phyloP scores from a whole-genome alignment of 129 eudicot genomes.

The Chrysanthemum seticuspe region DNA sequence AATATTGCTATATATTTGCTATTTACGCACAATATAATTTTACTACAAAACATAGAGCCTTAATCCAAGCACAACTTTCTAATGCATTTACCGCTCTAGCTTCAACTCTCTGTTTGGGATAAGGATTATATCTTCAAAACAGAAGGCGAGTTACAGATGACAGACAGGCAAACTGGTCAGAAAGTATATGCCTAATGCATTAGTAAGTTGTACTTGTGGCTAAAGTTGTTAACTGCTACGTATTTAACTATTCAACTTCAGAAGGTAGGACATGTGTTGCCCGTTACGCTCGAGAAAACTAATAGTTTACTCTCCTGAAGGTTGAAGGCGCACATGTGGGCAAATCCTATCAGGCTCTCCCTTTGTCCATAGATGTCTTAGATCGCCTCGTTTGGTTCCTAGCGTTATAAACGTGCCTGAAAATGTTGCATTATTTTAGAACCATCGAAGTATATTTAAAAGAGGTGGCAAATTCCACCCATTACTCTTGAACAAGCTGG shows the following conservation, averaged over 20 bases:
- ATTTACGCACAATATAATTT: background rate
- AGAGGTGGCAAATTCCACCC: too few relatives aligned
- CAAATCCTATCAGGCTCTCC: conserved; percentile 84
- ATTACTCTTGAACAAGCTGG: too few relatives aligned
- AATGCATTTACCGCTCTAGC: conserved; percentile 5
- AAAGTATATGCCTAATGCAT: background rate
- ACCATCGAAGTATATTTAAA: background rate
- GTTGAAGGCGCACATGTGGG: conserved; percentile 74
- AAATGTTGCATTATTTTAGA: conserved; percentile 2
- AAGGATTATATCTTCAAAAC: background rate
- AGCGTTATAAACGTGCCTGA: conserved; percentile 76
- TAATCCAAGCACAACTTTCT: conserved; percentile 12
- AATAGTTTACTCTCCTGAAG: conserved; percentile 29
- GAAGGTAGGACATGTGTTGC: background rate
- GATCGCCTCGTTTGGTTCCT: conserved; percentile 74
- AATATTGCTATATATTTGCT: background rate
- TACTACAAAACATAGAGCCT: conserved; percentile 11
- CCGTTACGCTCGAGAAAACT: background rate
- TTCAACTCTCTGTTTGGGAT: conserved; percentile 4
- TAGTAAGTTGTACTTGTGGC: conserved; percentile 19
- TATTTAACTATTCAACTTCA: conserved; percentile 9
- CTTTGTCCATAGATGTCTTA: conserved; percentile 72
- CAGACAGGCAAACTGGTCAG: conserved; percentile 7
- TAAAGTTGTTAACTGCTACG: conserved; percentile 9
- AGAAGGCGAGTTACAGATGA: background rate